These are phyloP conservation scores for Camellia sinensis DNA, from an alignment of 148 eudicot species.

Conservation along the genomic window DNA sequence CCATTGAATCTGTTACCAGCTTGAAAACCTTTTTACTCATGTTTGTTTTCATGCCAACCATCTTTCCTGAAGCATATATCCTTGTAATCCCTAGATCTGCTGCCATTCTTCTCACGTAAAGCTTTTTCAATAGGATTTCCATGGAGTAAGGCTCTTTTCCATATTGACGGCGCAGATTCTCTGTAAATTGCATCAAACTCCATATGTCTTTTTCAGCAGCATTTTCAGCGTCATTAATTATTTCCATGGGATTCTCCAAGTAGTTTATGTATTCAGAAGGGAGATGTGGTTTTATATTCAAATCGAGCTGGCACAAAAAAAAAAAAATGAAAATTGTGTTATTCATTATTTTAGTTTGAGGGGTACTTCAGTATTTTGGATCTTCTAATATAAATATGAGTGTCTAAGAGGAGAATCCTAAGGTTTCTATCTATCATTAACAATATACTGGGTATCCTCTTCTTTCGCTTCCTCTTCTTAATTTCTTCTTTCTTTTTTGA, in stretches of 20 bases:
- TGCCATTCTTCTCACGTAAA: slow-evolving; percentile 92
- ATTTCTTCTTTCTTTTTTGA: no score
- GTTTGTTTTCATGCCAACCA: slow-evolving; percentile 73
- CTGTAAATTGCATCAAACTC: slow-evolving; percentile 79
- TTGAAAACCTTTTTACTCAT: slow-evolving; percentile 75
- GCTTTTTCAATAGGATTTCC: slow-evolving; percentile 85
- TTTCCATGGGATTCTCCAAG: slow-evolving; percentile 90
- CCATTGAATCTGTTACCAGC: slow-evolving; percentile 70
- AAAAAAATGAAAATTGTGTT: background rate
- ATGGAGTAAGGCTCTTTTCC: slow-evolving; percentile 95
- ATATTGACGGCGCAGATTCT: slow-evolving; percentile 71
- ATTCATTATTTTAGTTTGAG: no score
- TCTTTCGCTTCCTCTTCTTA: no score
- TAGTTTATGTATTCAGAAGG: slow-evolving; percentile 94
- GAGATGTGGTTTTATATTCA: slow-evolving; percentile 82
- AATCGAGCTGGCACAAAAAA: slow-evolving; percentile 56
- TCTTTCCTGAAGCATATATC: slow-evolving; percentile 69
- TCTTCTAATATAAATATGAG: no score
- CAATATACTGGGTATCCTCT: no score
- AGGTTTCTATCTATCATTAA: no score
- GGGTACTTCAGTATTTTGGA: no score
- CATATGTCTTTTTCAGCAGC: slow-evolving; percentile 83
- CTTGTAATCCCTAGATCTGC: slow-evolving; percentile 84
- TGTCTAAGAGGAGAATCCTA: no score
- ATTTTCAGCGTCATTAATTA: slow-evolving; percentile 72